Percentiles rank a stretch among this genome's conserved stretches.
phyloP scores from a whole-genome alignment of 73 alveolate genomes.

The Tetrahymena elliotti region DNA sequence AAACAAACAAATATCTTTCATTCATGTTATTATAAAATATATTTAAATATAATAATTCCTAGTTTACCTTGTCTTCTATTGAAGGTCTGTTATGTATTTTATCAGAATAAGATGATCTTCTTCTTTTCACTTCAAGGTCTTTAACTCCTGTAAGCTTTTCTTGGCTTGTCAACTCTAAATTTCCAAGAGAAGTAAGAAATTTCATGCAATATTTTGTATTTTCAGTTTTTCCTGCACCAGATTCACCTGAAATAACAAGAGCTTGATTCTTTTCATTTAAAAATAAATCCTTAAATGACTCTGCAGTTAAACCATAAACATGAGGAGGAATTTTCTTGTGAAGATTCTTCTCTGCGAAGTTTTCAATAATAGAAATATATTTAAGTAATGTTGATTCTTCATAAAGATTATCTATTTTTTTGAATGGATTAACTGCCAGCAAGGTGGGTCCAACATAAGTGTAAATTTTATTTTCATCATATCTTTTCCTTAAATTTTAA shows the following conservation, averaged over 20 bases:
- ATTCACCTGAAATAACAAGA: constrained; percentile 96
- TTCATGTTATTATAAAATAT: background rate
- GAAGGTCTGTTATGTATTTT: constrained; percentile 14
- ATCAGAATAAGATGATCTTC: background rate
- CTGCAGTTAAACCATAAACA: constrained; percentile 81
- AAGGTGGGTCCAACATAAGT: constrained; percentile 96
- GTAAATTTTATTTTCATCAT: constrained; percentile 72
- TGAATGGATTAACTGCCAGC: constrained; percentile 88
- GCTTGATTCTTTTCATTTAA: constrained; percentile 75
- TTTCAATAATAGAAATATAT: constrained; percentile 3
- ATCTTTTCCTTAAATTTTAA: constrained; percentile 71
- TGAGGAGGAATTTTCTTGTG: constrained; percentile 75
- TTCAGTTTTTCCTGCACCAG: constrained; percentile 99
- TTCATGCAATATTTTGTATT: constrained; percentile 94
- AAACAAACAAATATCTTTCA: no score
- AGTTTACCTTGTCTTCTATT: constrained; percentile 19
- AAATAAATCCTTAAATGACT: constrained; percentile 70
- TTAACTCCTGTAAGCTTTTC: constrained; percentile 54
- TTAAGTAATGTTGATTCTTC: background rate
- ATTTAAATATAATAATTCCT: background rate
- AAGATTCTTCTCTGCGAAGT: constrained; percentile 23
- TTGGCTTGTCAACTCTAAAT: constrained; percentile 1
- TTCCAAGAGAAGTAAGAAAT: constrained; percentile 60
- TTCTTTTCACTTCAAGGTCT: background rate
- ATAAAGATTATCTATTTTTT: constrained; percentile 65